A percentile compares a stretch with the other conserved stretches of the same genome.
These are phyloP conservation scores for Wickerhamomyces rabaulensis DNA, from an alignment of 805 yeast species.

Conservation along the genomic window DNA sequence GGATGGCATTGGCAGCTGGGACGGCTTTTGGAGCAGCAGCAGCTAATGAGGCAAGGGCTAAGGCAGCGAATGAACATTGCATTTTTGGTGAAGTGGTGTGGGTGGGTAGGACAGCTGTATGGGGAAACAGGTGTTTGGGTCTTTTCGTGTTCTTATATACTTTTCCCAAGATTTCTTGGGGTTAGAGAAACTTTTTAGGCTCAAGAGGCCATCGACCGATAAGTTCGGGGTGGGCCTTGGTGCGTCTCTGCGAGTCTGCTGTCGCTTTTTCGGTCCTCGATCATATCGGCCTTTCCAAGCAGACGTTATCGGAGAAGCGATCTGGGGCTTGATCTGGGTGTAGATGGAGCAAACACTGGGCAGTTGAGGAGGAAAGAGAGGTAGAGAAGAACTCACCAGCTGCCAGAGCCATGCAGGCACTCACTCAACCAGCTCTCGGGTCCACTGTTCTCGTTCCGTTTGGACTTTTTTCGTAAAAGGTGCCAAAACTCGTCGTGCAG, in stretches of 20 bases:
- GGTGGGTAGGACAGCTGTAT: not conserved
- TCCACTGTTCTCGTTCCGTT: too few relatives aligned
- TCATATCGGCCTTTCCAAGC: not conserved
- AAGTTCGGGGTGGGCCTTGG: not conserved
- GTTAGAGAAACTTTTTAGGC: not conserved
- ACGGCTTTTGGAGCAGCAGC: conserved; percentile 20
- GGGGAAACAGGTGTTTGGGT: not conserved
- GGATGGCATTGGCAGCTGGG: conserved; percentile 15
- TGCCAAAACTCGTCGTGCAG: not conserved
- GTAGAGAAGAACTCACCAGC: too few relatives aligned
- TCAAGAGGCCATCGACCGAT: not conserved
- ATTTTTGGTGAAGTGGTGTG: conserved; percentile 1
- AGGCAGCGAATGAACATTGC: conserved; percentile 9
- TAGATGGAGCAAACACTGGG: too few relatives aligned
- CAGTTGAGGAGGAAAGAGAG: too few relatives aligned
- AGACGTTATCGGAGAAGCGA: not conserved
- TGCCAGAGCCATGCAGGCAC: too few relatives aligned
- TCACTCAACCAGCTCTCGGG: too few relatives aligned
- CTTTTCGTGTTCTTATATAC: not conserved
- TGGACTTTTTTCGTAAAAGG: not conserved
- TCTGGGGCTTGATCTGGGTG: too few relatives aligned
- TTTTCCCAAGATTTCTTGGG: not conserved
- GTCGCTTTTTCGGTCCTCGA: not conserved
- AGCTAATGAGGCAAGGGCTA: conserved; percentile 14
- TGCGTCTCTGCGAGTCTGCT: not conserved